A percentile compares a stretch with the other conserved stretches of the same genome.
phyloP scores from a whole-genome alignment of 441 rosid genomes.

The Erysimum pusillum region DNA sequence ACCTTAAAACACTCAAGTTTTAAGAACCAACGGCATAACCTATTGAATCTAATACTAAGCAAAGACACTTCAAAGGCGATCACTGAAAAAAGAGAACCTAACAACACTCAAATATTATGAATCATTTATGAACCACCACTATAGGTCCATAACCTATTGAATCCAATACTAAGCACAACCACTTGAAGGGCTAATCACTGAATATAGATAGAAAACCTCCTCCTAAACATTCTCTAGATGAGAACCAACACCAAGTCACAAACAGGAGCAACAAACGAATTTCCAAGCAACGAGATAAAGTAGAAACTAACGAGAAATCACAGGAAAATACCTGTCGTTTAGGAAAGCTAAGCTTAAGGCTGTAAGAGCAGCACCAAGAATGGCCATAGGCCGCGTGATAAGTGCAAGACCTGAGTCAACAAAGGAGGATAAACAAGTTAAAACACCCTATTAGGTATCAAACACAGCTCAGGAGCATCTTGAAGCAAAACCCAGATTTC shows the following conservation, averaged over 20 bases:
- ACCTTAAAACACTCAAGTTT: not conserved
- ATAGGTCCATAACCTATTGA: not conserved
- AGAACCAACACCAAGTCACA: constrained; percentile 2
- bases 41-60: constrained; percentile 1
- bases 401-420: constrained; percentile 49
- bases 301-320: constrained; percentile 18
- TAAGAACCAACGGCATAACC: not conserved
- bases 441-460: not conserved
- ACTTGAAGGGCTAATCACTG: not conserved
- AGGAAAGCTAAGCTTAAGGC: constrained; percentile 54
- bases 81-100: not conserved
- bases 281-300: constrained; percentile 2
- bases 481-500: constrained; percentile 18
- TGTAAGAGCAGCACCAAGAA: constrained; percentile 50
- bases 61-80: not conserved
- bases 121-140: not conserved
- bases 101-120: not conserved
- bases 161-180: not conserved
- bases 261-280: constrained; percentile 21
- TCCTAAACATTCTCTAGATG: not conserved
- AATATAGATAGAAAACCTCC: not conserved
- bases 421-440: not conserved
- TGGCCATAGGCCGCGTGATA: constrained; percentile 51
- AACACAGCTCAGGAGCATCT: constrained; percentile 28
- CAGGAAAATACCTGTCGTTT: constrained; percentile 50